These are phyloP conservation scores for Prinsepia uniflora DNA, from an alignment of 306 rosid species.

Conservation along the genomic window DNA sequence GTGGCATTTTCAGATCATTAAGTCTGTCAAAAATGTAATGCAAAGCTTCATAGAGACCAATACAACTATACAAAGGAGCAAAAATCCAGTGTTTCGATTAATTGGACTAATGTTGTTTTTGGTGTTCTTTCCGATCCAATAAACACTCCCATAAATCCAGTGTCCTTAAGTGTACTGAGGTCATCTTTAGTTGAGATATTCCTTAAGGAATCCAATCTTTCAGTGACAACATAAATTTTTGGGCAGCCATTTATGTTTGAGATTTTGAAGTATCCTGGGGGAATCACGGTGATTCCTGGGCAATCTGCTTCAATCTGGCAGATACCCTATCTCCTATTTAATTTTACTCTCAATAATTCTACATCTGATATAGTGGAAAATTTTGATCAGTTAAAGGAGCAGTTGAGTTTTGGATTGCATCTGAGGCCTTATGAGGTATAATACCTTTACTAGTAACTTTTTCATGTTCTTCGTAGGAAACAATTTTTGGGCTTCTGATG, in stretches of 20 bases:
- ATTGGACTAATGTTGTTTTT: constrained; percentile 61
- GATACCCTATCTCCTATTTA: constrained; percentile 65
- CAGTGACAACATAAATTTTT: constrained; percentile 57
- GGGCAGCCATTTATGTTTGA: constrained; percentile 69
- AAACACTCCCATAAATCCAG: constrained; percentile 56
- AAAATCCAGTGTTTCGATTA: constrained; percentile 42
- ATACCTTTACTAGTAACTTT: constrained; percentile 16
- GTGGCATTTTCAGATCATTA: background rate
- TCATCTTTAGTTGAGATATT: constrained; percentile 67
- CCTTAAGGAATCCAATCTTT: constrained; percentile 67
- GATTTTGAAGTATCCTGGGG: constrained; percentile 71
- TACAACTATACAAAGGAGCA: background rate
- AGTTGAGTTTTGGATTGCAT: constrained; percentile 61
- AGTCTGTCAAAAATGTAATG: no score
- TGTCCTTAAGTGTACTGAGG: constrained; percentile 62
- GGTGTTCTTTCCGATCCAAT: constrained; percentile 78
- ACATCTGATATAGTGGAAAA: constrained; percentile 54
- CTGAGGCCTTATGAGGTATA: constrained; percentile 69
- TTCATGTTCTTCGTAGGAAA: constrained; percentile 14
- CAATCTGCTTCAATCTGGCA: constrained; percentile 61
- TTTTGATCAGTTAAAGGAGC: constrained; percentile 52
- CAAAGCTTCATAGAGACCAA: background rate
- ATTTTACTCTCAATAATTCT: constrained; percentile 76
- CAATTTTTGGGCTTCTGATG: constrained; percentile 10
- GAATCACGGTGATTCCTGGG: constrained; percentile 66